These are phyloP conservation scores for Amanita inopinata DNA, from an alignment of 768 basidiomycete genomes.

Conservation along the genomic window DNA sequence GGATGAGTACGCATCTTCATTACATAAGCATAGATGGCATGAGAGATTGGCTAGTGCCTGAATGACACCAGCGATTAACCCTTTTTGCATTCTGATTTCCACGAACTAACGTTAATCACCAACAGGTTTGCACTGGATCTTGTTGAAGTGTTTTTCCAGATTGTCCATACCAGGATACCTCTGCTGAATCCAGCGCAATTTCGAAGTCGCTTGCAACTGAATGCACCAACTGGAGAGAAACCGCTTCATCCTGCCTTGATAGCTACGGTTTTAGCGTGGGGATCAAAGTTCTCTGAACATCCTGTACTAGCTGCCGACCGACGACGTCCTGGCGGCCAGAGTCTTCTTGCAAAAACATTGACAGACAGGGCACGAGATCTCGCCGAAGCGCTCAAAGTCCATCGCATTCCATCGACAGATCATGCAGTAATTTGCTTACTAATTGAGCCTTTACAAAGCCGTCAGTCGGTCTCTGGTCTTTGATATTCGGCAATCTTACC, in stretches of 20 bases:
- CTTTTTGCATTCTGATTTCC: slow-evolving; percentile 12
- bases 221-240: slow-evolving; percentile 27
- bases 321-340: slow-evolving; percentile 57
- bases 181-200: slow-evolving; percentile 79
- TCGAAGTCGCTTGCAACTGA: slow-evolving; percentile 55
- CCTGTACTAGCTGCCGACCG: slow-evolving; percentile 75
- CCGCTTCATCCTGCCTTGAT: slow-evolving; percentile 64
- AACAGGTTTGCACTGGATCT: slow-evolving; percentile 84
- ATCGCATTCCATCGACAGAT: slow-evolving; percentile 68
- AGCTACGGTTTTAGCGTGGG: slow-evolving; percentile 85
- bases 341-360: slow-evolving; percentile 66
- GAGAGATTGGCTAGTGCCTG: slow-evolving; percentile 4
- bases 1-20: slow-evolving; percentile 63
- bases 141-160: slow-evolving; percentile 91
- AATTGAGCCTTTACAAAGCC: slow-evolving; percentile 78
- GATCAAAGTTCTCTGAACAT: slow-evolving; percentile 90
- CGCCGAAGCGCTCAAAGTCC: slow-evolving; percentile 80
- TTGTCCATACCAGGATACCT: slow-evolving; percentile 81
- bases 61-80: background rate
- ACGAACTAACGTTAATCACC: slow-evolving; percentile 12
- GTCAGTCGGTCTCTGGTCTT: slow-evolving; percentile 40
- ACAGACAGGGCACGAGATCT: slow-evolving; percentile 78
- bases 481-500: slow-evolving; percentile 9
- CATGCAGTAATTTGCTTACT: slow-evolving; percentile 76
- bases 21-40: slow-evolving; percentile 17